phyloP scores from a whole-genome alignment of 2,329 filamentous ascomycete species.

The Pseudogymnoascus sp. region DNA sequence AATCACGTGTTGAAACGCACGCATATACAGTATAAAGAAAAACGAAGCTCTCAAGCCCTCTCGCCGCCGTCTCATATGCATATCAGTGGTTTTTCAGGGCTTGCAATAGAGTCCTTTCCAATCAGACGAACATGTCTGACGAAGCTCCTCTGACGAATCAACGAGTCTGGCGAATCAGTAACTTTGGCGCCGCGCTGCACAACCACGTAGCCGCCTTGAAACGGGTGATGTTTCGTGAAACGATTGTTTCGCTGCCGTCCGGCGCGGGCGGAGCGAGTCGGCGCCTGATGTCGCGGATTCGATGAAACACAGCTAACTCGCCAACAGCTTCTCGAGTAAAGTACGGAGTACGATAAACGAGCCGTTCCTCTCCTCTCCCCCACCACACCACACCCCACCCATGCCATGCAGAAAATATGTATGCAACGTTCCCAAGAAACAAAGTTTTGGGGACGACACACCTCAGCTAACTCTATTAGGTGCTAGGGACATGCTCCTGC shows the following conservation, averaged over 20 bases:
- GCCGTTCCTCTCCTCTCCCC: background rate
- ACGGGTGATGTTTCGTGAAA: conserved; percentile 2
- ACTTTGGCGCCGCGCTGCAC: background rate
- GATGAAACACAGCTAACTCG: background rate
- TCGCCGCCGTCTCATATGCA: background rate
- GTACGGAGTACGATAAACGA: background rate
- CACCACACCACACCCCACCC: background rate
- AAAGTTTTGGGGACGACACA: background rate
- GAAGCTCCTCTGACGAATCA: background rate
- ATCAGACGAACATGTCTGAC: background rate
- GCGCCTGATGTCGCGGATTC: background rate
- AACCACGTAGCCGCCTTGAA: background rate
- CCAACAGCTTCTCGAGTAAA: background rate
- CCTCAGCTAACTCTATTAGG: background rate
- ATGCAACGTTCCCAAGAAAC: background rate
- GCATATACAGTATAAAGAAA: background rate
- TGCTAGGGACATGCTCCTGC: background rate
- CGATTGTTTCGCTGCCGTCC: background rate
- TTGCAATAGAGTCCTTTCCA: background rate
- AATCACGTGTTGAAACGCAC: background rate
- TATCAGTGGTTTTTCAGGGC: background rate
- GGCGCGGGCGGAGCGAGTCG: background rate
- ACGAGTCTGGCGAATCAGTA: background rate
- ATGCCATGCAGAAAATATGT: background rate
- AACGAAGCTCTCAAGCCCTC: background rate